Base-by-base conservation (phyloP, 345 rosid genomes). In the Pistacia vera region DNA sequence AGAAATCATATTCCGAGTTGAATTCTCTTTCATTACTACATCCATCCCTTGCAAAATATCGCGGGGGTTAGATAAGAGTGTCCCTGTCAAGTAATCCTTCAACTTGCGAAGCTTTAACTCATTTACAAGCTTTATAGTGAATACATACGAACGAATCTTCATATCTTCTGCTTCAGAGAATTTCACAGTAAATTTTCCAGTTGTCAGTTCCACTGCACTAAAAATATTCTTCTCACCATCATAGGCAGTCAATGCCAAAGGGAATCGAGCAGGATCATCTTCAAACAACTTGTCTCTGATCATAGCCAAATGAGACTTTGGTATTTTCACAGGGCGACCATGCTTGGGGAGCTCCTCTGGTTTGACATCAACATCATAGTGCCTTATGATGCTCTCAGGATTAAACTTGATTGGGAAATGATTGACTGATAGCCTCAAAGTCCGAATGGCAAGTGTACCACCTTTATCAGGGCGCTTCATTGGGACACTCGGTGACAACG, bases 1-100 rank as follows among this genome's bases (percentile, higher is more conserved):
- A 10, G 89, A 76, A 25, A 93, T 85, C 98, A 91, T 91, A 68
- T 58, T 77, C 78, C 77, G 83, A 2, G 82, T 58, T 11, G 97
- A 93, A 75, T 95, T 90, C 87, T 95, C 98, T 83, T 95, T 95
- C 97, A 95, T 86, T 60, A 95, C 94, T 14, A 95, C 86, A 85
- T 95, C 98, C 92, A 95, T 78, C 22, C 93, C 97, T 81, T 93
- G 98, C 83, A 95, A 71, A 22, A 93, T 86, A 46, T 93, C 97
- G 49, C 97, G 93, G 5, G 98, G 97, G 6, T 81, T 41, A 0
- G 80, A 64, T 30, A 72, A 56, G 2, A 78, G 75, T 0, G 66
- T 48, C 36, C 92, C 90, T 0, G 71, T 70, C 71, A 89, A 79
- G 80, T 93, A 95, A 44, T 88, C 92, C 81, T 76, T 82, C 90